Conservation (phyloP, 1,139 yeast genomes). For the Geotrichum australiense region DNA sequence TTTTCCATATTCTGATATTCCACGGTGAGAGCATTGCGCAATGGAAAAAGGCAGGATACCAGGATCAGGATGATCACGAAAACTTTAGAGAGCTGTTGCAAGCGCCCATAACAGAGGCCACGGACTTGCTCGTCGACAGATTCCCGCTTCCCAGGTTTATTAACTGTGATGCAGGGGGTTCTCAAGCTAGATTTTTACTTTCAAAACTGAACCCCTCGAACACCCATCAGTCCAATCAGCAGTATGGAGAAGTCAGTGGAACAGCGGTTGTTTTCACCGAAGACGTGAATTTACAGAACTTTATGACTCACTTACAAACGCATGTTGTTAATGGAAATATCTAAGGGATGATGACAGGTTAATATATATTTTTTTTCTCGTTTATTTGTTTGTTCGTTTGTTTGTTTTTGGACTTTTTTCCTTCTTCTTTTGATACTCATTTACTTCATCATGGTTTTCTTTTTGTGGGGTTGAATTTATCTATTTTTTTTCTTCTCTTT, state of each 20-base stretch:
- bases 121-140: slow-evolving; percentile 57
- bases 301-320: slow-evolving; percentile 46
- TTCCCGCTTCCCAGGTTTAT: slow-evolving; percentile 70
- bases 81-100: slow-evolving; percentile 56
- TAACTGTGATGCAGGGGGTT: slow-evolving; percentile 70
- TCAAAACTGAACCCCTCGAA: slow-evolving; percentile 71
- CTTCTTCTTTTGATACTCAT: too few species aligned
- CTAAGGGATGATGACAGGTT: neutral
- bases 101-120: slow-evolving; percentile 60
- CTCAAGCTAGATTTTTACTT: slow-evolving; percentile 70
- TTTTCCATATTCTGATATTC: slow-evolving; percentile 63
- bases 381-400: too few species aligned
- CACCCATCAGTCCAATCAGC: slow-evolving; percentile 43
- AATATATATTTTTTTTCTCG: too few species aligned
- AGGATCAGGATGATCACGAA: slow-evolving; percentile 56
- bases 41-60: slow-evolving; percentile 66
- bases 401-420: too few species aligned
- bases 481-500: too few species aligned
- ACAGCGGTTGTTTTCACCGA: slow-evolving; percentile 53
- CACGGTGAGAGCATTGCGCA: slow-evolving; percentile 64
- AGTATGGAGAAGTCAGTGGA: slow-evolving; percentile 30
- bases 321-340: slow-evolving; percentile 28
- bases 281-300: slow-evolving; percentile 62
- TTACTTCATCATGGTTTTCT: too few species aligned
- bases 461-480: too few species aligned